Evolutionary conservation across 805 yeast genomes (phyloP), one percentile per base, ranked within the genome.

Genomic region (Ascoidea rubescens): DNA sequence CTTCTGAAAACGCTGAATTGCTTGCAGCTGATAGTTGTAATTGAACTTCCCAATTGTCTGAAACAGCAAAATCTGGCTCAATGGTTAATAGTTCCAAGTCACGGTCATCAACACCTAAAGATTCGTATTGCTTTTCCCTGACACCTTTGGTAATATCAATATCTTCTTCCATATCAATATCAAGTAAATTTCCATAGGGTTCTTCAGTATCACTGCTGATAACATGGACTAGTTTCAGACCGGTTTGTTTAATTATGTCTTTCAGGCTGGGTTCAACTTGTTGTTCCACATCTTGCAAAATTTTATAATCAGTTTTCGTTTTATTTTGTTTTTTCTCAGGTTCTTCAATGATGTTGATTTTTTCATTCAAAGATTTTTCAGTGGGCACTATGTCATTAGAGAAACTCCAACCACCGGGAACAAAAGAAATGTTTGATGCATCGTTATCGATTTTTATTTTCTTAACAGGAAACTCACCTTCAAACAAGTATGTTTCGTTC

Each of bases 51-150:
- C 43, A 37, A 37, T 37, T 37, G 4, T 37, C 56, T 28, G 57
- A 53, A 21, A 32, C 37, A n/a, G n/a, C 45, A 4, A 46, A 10
- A 48, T 70, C 64, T 5, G 49, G 57, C 45, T 65, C 64, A 59
- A 45, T 61, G 59, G 52, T 67, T 57, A 70, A 64, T 55, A 67
- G 71, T 44, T 60, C 74, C 63, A 73, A 67, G 59, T 77, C 80
- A 1, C 68, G 61, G 33, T 70, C 76, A 30, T 67, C 68, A 14
- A 75, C 66, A 53, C 79, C 78, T n/a, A 58, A 57, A 0, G 91
- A 91, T 63, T 85, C 93, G 61, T 77, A 85, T 2, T 79, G 84
- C 58, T 79, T 82, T 57, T 82, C 86, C 28, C 28, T 21, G 28
- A 21, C 28, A 21, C 28, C 28, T 21, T 21, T 21, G 49, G 74